phyloP scores from a whole-genome alignment of 129 eudicot genomes.

The Gnaphalium uliginosum region DNA sequence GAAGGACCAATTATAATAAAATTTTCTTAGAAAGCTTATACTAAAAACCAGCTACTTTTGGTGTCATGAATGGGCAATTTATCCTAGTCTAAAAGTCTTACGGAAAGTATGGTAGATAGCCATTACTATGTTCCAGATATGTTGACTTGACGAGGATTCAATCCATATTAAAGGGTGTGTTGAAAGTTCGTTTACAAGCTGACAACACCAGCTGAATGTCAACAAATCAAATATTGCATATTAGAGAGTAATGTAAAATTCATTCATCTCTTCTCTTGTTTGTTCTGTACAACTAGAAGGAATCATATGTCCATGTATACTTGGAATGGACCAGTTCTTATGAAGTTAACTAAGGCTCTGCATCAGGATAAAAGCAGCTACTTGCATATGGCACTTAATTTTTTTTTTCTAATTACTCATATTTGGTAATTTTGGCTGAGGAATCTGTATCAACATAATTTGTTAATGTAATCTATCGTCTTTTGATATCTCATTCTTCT shows the following conservation, averaged over 20 bases:
- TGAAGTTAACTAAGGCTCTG: slow-evolving; percentile 8
- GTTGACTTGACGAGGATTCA: not conserved
- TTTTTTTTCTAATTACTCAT: not conserved
- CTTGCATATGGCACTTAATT: slow-evolving; percentile 11
- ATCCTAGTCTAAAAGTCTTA: not conserved
- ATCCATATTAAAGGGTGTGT: not conserved
- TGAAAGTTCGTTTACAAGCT: not conserved
- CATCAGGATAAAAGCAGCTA: slow-evolving; percentile 7
- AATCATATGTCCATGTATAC: not conserved
- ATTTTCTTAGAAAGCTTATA: not conserved
- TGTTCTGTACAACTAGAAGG: not conserved
- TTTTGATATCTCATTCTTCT: slow-evolving; percentile 9
- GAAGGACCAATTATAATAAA: not conserved
- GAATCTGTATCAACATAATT: not conserved
- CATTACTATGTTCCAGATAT: not conserved
- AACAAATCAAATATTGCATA: not conserved
- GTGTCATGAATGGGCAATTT: slow-evolving; percentile 9
- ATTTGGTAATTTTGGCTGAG: not conserved
- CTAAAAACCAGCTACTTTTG: not conserved
- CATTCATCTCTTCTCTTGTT: not conserved
- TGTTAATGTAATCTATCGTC: slow-evolving; percentile 9
- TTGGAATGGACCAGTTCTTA: not conserved
- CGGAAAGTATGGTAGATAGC: slow-evolving; percentile 3
- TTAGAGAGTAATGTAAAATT: not conserved
- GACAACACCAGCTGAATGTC: not conserved